Conservation (phyloP, 768 basidiomycete genomes). For the Steccherinum ochraceum region DNA sequence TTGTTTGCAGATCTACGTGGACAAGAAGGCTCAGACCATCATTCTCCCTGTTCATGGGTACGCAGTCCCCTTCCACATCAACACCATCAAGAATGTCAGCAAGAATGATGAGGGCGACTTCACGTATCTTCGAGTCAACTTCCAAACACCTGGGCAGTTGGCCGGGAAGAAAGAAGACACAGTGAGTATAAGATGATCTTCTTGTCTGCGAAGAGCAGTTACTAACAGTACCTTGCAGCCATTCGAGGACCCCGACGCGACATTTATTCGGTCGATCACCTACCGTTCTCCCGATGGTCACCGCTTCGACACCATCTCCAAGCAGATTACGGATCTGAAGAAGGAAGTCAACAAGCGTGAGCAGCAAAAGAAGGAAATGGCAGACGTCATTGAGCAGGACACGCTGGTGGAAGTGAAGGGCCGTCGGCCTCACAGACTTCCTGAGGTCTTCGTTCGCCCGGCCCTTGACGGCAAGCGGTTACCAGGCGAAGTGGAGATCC, state of each 20-base stretch:
- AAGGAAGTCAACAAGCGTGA: conserved; percentile 97
- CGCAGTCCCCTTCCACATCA: conserved; percentile 96
- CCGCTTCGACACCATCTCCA: conserved; percentile 84
- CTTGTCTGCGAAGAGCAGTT: background rate
- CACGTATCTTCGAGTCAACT: conserved; percentile 93
- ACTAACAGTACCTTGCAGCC: conserved; percentile 42
- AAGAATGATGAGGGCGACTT: conserved; percentile 96
- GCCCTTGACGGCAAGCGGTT: conserved; percentile 92
- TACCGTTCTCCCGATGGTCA: conserved; percentile 88
- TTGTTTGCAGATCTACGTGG: conserved; percentile 70
- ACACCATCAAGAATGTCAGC: conserved; percentile 95
- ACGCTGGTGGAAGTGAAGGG: conserved; percentile 85
- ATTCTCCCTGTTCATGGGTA: conserved; percentile 92
- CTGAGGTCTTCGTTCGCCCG: conserved; percentile 90
- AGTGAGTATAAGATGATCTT: conserved; percentile 88
- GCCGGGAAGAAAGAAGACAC: conserved; percentile 99
- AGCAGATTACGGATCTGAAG: conserved; percentile 91
- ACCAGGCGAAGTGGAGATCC: conserved; percentile 97
- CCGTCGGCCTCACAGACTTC: conserved; percentile 76
- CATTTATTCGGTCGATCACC: conserved; percentile 91
- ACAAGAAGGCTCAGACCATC: conserved; percentile 85
- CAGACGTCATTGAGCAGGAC: conserved; percentile 95
- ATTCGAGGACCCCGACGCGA: conserved; percentile 94
- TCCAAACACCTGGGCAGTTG: conserved; percentile 96
- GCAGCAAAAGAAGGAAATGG: conserved; percentile 97